These are phyloP conservation scores for Solanum dulcamara DNA, from an alignment of 257 asterid species.

Conservation along the genomic window DNA sequence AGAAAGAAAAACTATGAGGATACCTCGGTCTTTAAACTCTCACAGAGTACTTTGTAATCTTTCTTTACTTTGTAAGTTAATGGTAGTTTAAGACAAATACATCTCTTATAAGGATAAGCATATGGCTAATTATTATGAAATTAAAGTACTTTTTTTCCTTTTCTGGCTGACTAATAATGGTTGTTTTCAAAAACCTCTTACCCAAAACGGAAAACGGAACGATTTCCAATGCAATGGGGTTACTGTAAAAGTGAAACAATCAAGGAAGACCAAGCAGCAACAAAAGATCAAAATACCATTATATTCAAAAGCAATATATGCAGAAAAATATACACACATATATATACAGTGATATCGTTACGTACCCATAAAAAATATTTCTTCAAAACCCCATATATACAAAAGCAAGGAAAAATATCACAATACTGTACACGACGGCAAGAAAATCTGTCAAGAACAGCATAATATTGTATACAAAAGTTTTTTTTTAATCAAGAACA, in stretches of 20 bases:
- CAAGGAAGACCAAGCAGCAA: neutral
- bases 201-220: neutral
- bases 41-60: neutral
- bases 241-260: neutral
- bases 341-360: neutral
- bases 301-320: neutral
- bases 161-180: neutral
- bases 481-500: too few relatives aligned
- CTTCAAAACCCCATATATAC: neutral
- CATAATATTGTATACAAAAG: neutral
- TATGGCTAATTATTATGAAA: neutral
- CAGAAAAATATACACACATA: too few relatives aligned
- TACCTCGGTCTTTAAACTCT: too few relatives aligned
- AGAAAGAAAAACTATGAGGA: too few relatives aligned
- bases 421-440: too few relatives aligned
- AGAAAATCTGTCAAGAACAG: too few relatives aligned
- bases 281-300: neutral
- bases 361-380: neutral
- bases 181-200: neutral
- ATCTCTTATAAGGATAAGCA: neutral
- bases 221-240: neutral
- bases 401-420: too few relatives aligned
- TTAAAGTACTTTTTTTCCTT: neutral
- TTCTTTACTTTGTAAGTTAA: neutral
- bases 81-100: neutral